Base-by-base conservation (phyloP, 768 basidiomycete genomes). In the Leccinum longicurvipes region DNA sequence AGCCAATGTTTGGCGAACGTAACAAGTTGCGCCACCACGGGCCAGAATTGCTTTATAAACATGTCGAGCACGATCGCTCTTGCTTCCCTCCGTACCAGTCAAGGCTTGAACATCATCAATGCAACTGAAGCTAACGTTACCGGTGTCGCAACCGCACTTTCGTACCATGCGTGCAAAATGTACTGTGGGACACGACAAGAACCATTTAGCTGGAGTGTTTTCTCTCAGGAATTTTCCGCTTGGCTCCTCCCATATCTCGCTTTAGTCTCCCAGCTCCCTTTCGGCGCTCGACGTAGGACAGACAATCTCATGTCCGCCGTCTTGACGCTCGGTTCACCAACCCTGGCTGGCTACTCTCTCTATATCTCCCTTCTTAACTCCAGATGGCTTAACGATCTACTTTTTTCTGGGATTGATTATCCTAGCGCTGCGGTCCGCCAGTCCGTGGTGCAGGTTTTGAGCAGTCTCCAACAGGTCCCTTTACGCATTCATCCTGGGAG, bases 171-270 rank as follows among this genome's bases (percentile, higher is more conserved):
- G 3, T 68, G 67, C 25, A 2, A 5, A 12, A 0, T 10, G 0
- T 15, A 31, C 17, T 68, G 67, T 19, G 66, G 68, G 27, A 7
- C 0, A 3, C 47, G 50, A 1, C 51, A 58, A 9, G 51, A 58
- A 8, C 17, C 58, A 12, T 70, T 68, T n/a, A 29, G n/a, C 12
- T 68, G 66, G 66, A n/a, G 19, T 1, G 29, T 23, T 3, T 70
- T 68, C 48, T 48, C 69, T 0, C 75, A 76, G 46, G 67, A 76
- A 46, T 79, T 75, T 59, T 67, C 71, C 9, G 60, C 77, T 0
- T 81, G 79, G 80, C 66, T 81, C 2, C 53, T 81, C 6, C 80
- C 80, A 7, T 79, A 77, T 71, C 71, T 81, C 12, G 77, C 79
- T 1, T 57, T 81, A 8, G 65, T 81, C 19, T 78, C 79, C 0